Evolutionary conservation across 495 filamentous ascomycete species (phyloP).

Genomic region (Echria macrotheca): DNA sequence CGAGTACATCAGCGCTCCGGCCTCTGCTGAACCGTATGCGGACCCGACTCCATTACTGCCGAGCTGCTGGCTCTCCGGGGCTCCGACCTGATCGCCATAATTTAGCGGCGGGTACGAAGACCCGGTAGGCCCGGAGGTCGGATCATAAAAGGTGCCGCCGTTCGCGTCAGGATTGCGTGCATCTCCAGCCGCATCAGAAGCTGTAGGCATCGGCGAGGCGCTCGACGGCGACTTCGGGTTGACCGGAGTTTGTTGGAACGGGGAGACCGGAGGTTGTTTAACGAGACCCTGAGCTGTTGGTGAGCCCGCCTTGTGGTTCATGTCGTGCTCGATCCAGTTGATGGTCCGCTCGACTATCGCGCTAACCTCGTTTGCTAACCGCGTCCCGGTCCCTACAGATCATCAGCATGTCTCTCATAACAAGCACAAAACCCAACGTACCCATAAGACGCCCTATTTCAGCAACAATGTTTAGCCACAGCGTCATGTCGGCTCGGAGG

Average conservation of each 20-base stretch:
- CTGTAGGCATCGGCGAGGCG: background rate
- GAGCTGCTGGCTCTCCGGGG: constrained; percentile 14
- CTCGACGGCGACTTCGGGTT: constrained; percentile 3
- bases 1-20: constrained; percentile 20
- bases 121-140: constrained; percentile 4
- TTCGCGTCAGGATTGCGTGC: constrained; percentile 16
- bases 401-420: no score
- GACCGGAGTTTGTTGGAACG: constrained; percentile 7
- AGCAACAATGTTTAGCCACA: constrained; percentile 62
- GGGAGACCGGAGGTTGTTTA: constrained; percentile 13
- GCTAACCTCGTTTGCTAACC: constrained; percentile 32
- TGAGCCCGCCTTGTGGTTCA: constrained; percentile 19
- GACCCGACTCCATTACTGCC: constrained; percentile 20
- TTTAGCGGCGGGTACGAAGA: constrained; percentile 21
- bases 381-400: constrained; percentile 28
- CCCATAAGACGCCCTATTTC: constrained; percentile 60
- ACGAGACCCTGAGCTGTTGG: constrained; percentile 5
- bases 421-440: constrained; percentile 39
- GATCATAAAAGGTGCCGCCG: constrained; percentile 24
- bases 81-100: constrained; percentile 13
- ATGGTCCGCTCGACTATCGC: constrained; percentile 40
- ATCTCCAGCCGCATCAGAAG: constrained; percentile 4
- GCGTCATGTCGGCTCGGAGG: constrained; percentile 60
- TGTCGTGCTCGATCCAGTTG: constrained; percentile 40
- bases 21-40: constrained; percentile 14